Evolutionary conservation across 306 rosid genomes (phyloP).

Genomic region (Citrullus mucosospermus): DNA sequence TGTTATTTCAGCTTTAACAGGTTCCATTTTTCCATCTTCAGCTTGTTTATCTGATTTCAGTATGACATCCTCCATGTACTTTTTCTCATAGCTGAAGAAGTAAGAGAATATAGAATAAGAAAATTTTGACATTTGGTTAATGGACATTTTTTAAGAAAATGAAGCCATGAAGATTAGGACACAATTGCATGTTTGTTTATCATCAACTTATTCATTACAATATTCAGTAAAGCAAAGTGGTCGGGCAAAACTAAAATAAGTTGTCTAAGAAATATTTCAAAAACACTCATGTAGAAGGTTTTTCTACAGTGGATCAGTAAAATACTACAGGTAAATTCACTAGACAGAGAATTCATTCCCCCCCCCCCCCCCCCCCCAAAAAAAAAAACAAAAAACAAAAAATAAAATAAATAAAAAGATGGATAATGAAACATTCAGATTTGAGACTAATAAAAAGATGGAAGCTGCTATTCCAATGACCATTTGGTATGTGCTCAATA

Average conservation of each 20-base stretch:
- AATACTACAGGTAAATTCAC: background rate
- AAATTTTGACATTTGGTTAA: background rate
- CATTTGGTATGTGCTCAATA: background rate
- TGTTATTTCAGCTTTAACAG: slow-evolving; percentile 23
- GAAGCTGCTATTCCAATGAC: background rate
- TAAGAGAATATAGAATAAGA: background rate
- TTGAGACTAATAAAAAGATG: background rate
- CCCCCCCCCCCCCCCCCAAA: too few relatives aligned
- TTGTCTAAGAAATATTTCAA: background rate
- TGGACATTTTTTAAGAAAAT: background rate
- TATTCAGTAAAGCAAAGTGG: background rate
- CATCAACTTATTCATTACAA: background rate
- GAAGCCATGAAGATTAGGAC: background rate
- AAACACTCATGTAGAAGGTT: background rate
- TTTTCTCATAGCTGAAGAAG: slow-evolving; percentile 41
- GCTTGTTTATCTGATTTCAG: slow-evolving; percentile 25
- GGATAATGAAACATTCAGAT: background rate
- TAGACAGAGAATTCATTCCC: too few relatives aligned
- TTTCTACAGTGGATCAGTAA: background rate
- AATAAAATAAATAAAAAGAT: background rate
- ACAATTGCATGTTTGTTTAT: background rate
- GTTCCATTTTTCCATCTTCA: slow-evolving; percentile 23
- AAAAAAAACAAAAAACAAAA: too few relatives aligned
- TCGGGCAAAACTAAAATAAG: background rate
- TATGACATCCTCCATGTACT: slow-evolving; percentile 28